These are phyloP conservation scores for Paecilomyces variotii DNA, from an alignment of 2,329 filamentous ascomycete species.

Conservation along the genomic window DNA sequence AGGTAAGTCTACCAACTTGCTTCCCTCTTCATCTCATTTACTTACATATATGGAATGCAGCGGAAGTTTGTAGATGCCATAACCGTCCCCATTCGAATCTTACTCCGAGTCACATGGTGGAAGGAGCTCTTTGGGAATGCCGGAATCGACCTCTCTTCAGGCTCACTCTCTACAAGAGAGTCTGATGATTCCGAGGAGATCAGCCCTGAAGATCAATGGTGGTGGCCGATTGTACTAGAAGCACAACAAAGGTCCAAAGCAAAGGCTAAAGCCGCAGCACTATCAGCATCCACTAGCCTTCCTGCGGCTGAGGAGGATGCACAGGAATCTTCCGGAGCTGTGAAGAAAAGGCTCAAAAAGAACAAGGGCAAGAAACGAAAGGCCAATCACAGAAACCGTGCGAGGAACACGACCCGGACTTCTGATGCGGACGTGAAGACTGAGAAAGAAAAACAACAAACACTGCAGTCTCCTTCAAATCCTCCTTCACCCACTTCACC, in stretches of 20 bases:
- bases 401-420: slow-evolving; percentile 17
- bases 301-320: not conserved
- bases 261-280: not conserved
- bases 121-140: not conserved
- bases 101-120: not conserved
- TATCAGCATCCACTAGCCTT: not conserved
- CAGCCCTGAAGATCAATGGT: slow-evolving; percentile 1
- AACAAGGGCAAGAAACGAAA: not conserved
- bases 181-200: not conserved
- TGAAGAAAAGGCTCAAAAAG: not conserved
- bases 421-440: not conserved
- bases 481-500: not conserved
- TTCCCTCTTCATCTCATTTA: not conserved
- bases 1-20: not conserved
- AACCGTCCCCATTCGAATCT: not conserved
- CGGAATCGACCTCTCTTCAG: not conserved
- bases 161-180: not conserved
- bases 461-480: not conserved
- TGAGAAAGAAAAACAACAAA: not conserved
- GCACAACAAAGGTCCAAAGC: not conserved
- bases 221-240: slow-evolving; percentile 1
- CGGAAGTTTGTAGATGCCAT: not conserved
- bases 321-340: not conserved
- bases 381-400: slow-evolving; percentile 19
- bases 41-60: not conserved